Conservation (phyloP, 1,139 yeast species). For the Hemisphaericaspora xylanilytica region DNA sequence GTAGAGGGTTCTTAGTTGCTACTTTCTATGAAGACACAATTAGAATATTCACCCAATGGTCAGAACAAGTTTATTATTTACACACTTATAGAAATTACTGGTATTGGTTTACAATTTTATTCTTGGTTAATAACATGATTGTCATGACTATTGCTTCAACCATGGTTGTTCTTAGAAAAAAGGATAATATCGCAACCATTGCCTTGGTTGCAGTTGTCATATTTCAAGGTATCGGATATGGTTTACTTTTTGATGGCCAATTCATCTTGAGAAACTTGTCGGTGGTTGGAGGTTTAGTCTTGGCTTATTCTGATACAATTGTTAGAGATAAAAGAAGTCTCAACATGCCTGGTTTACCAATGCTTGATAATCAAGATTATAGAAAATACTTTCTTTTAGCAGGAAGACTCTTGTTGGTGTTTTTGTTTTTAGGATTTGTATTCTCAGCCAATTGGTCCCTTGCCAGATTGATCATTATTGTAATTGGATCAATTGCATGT, state of each 20-base stretch:
- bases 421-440: constrained; percentile 84
- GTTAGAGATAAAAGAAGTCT: constrained; percentile 71
- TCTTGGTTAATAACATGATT: constrained; percentile 61
- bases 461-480: constrained; percentile 60
- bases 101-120: constrained; percentile 69
- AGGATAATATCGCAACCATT: constrained; percentile 69
- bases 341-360: constrained; percentile 88
- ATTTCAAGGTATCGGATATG: constrained; percentile 86
- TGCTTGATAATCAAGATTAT: constrained; percentile 77
- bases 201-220: constrained; percentile 71
- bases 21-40: constrained; percentile 90
- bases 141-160: constrained; percentile 76
- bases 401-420: constrained; percentile 82
- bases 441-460: constrained; percentile 75
- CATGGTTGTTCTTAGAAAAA: constrained; percentile 67
- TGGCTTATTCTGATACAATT: constrained; percentile 88
- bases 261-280: constrained; percentile 85
- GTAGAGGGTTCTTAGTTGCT: constrained; percentile 88
- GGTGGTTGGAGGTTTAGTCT: constrained; percentile 87
- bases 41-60: constrained; percentile 86
- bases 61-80: constrained; percentile 83
- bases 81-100: constrained; percentile 80
- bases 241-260: constrained; percentile 76
- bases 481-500: constrained; percentile 71
- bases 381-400: constrained; percentile 84